Base-by-base conservation (phyloP, 208 protist species). In the Trypanosoma grayi region DNA sequence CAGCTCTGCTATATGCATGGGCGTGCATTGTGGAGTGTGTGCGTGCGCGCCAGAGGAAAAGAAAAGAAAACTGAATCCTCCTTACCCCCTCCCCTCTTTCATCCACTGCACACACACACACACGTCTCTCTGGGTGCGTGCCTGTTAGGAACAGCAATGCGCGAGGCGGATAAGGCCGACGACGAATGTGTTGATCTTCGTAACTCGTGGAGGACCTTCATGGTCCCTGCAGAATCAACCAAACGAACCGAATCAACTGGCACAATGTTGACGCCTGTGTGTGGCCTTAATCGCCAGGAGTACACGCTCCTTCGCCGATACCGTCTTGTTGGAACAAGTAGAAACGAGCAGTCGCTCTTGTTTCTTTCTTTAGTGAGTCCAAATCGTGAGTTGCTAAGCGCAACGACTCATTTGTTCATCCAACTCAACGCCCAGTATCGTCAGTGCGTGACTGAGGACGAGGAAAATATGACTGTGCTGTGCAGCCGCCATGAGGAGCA, bases 331-430 rank as follows among this genome's bases (percentile, higher is more conserved):
- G 58, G 68, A 65, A 46, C 20, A n/a, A 37, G 7, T 16, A 8
- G 33, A 13, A 52, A 64, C 54, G 43, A 78, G 56, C 46, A 67
- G 70, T 31, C 70, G 30, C 34, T 92, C 24, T 92, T 83, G 65
- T 72, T 82, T 41, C 70, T 92, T 61, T 87, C 81, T 24, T 69
- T 92, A 24, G 75, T 82, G 24, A 77, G 72, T 47, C 80, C 72
- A 57, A 81, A 87, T 66, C 44, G 36, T 13, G 73, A 77, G 20
- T 65, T 89, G 14, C 54, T 89, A 52, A 39, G 58, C n/a, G 68
- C 77, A 4, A 78, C 75, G 13, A 47, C 77, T 33, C 77, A 82
- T 41, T 65, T 88, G 10, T 70, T 83, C 39, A 45, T 89, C 27
- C 77, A 87, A 62, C 78, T 93, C 24, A 79, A 79, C 25, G 27